Evolutionary conservation across 2,329 filamentous ascomycete species (phyloP), one percentile per base, ranked within the genome.

Genomic region (Monosporascus sp.): DNA sequence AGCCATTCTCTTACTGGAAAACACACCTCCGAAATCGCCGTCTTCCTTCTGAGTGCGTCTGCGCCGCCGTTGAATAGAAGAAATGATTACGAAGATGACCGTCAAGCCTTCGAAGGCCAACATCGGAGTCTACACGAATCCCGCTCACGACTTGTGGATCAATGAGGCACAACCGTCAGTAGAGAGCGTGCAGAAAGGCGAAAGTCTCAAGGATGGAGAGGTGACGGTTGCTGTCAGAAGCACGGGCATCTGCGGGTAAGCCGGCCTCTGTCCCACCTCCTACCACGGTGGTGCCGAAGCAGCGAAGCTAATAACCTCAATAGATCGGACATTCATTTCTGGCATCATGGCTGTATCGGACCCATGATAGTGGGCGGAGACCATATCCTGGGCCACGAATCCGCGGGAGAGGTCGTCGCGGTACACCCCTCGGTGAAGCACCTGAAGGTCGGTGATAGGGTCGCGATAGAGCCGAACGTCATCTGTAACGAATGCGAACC

Each of bases 51-150:
- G 31, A 34, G 31, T 34, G 9, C 5, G 31, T 34, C 31, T 34
- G 11, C 31, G 11, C 31, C 31, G 11, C 31, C 14, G 31, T 34
- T 5, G 31, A 34, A 41, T 11, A 20, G n/a, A 25, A 22, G n/a
- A n/a, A 18, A 44, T 15, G 20, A 44, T 44, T 15, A 51, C 59
- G 45, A 62, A 61, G 22, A 64, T 74, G 15, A 64, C 71, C 48
- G 66, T 74, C 49, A 71, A 74, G 69, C 74, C 80, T 47, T 75
- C 81, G 54, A 94, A 95, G 80, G 75, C 89, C 53, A 97, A 97
- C 74, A 95, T 97, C 68, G 93, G 91, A 62, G 91, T 97, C 60
- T 97, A 88, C 79, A 97, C 93, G 50, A 96, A 97, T 75, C 90
- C 93, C 18, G 82, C 84, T 54, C 93, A 97, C 70, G 89, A 96